These are phyloP conservation scores for Cytidiella melzeri DNA, from an alignment of 768 basidiomycete species.

Conservation along the genomic window DNA sequence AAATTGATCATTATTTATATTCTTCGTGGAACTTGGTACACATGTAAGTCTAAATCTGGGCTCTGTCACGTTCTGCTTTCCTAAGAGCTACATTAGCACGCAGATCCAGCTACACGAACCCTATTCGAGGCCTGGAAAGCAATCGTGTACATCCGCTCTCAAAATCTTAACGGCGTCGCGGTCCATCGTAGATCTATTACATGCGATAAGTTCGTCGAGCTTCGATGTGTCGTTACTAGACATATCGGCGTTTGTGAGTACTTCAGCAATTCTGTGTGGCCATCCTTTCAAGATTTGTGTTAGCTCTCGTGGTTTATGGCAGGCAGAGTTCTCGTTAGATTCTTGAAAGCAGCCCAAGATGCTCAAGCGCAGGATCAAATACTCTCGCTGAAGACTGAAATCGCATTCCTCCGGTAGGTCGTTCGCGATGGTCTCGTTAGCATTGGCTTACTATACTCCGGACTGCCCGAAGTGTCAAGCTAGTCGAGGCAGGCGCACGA, in stretches of 20 bases:
- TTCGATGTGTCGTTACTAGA: constrained; percentile 68
- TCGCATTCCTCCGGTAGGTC: constrained; percentile 61
- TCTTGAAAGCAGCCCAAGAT: constrained; percentile 58
- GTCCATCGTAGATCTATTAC: constrained; percentile 59
- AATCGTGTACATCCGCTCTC: constrained; percentile 62
- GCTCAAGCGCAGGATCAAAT: constrained; percentile 53
- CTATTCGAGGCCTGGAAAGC: constrained; percentile 53
- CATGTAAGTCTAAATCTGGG: constrained; percentile 6
- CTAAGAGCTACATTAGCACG: constrained; percentile 35
- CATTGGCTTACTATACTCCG: not conserved
- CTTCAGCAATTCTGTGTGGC: no score
- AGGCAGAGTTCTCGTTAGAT: constrained; percentile 62
- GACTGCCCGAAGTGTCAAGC: constrained; percentile 34
- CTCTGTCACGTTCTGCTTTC: not conserved
- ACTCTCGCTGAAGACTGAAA: constrained; percentile 50
- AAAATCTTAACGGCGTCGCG: constrained; percentile 65
- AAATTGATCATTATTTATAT: constrained; percentile 57
- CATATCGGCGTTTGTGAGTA: constrained; percentile 55
- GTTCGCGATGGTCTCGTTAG: not conserved
- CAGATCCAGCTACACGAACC: constrained; percentile 74
- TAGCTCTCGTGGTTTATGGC: constrained; percentile 53
- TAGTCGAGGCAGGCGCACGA: constrained; percentile 60
- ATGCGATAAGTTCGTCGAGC: constrained; percentile 61
- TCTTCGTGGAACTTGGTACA: constrained; percentile 12
- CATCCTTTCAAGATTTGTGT: no score